These are phyloP conservation scores for Yamadazyma epiphylla DNA, from an alignment of 1,139 yeast genomes.

Conservation along the genomic window DNA sequence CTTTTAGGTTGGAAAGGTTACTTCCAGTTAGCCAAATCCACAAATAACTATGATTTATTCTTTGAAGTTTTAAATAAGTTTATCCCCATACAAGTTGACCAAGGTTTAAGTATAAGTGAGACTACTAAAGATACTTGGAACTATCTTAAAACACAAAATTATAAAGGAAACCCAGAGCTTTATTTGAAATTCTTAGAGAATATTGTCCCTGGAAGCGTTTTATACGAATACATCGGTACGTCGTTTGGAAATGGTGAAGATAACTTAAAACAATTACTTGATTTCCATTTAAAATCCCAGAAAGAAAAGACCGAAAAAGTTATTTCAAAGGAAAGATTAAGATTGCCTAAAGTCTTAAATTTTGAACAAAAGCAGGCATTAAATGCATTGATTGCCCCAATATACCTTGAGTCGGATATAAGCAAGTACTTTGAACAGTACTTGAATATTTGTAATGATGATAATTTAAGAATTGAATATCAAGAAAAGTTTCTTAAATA, in stretches of 20 bases:
- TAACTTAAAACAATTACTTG: conserved; percentile 47
- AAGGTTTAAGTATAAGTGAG: conserved; percentile 41
- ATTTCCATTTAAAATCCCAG: conserved; percentile 42
- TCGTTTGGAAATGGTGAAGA: conserved; percentile 46
- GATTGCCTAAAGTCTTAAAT: conserved; percentile 31
- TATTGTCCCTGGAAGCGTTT: conserved; percentile 59
- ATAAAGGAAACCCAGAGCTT: conserved; percentile 25
- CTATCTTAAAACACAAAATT: conserved; percentile 37
- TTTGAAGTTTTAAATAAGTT: conserved; percentile 39
- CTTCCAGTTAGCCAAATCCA: conserved; percentile 35
- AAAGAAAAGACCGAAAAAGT: conserved; percentile 23
- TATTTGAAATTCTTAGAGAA: conserved; percentile 47
- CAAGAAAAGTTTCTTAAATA: conserved; percentile 62
- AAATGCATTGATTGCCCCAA: conserved; percentile 46
- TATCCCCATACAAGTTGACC: conserved; percentile 19
- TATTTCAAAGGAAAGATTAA: conserved; percentile 34
- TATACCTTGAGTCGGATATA: conserved; percentile 48
- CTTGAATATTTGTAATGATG: conserved; percentile 62
- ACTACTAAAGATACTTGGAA: conserved; percentile 42
- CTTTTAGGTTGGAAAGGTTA: conserved; percentile 82
- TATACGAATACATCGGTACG: conserved; percentile 55
- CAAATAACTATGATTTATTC: conserved; percentile 40
- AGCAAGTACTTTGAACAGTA: conserved; percentile 51
- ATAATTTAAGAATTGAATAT: conserved; percentile 48
- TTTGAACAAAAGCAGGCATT: conserved; percentile 28